phyloP scores from a whole-genome alignment of 768 basidiomycete genomes.

The Boletus edulis region DNA sequence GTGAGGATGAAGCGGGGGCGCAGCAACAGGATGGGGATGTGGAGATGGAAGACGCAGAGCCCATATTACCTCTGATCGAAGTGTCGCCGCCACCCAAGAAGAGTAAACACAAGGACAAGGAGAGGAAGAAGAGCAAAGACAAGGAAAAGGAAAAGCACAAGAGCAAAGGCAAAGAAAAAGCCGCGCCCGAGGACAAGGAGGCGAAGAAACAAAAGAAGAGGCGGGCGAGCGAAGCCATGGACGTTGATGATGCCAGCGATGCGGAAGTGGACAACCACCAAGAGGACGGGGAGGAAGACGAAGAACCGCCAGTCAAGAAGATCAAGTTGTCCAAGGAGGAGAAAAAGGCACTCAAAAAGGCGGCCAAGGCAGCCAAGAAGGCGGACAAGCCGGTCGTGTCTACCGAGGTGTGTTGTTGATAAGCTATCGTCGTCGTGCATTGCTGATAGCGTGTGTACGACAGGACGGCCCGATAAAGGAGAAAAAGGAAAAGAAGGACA shows the following conservation, averaged over 20 bases:
- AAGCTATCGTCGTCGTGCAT: conserved; percentile 2
- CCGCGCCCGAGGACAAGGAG: conserved; percentile 31
- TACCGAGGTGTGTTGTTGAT: conserved; percentile 34
- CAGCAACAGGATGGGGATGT: conserved; percentile 27
- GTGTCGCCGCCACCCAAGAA: conserved; percentile 57
- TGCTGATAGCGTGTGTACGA: neutral
- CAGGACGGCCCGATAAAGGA: conserved; percentile 36
- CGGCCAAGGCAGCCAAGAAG: conserved; percentile 64
- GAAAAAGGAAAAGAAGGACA: conserved; percentile 40
- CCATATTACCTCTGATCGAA: conserved; percentile 59
- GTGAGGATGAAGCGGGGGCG: conserved; percentile 41
- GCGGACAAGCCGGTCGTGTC: conserved; percentile 35
- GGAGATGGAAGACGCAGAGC: conserved; percentile 44
- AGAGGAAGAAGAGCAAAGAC: conserved; percentile 25
- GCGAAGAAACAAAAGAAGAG: conserved; percentile 49
- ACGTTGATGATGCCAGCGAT: conserved; percentile 54
- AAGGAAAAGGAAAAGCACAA: neutral
- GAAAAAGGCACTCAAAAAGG: conserved; percentile 82
- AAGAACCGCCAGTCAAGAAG: conserved; percentile 60
- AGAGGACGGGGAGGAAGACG: conserved; percentile 31
- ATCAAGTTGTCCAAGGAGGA: conserved; percentile 80
- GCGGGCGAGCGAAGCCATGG: conserved; percentile 65
- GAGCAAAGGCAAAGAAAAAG: neutral
- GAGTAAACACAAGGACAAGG: conserved; percentile 43
- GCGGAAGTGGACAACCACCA: neutral